phyloP scores from a whole-genome alignment of 306 rosid genomes.

The Comarum palustre region DNA sequence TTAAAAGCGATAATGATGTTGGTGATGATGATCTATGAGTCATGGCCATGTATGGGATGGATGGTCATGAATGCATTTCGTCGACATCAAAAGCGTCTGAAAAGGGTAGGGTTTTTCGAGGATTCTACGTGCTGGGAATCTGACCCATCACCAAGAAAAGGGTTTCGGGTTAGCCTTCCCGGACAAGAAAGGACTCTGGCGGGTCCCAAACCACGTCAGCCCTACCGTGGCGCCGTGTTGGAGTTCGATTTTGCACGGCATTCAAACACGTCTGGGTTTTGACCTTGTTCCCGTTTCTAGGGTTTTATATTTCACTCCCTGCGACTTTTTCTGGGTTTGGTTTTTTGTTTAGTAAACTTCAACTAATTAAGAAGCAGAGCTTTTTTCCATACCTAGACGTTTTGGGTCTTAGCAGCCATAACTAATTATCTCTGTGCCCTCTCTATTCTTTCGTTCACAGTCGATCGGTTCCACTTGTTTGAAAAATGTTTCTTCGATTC shows the following conservation, averaged over 20 bases:
- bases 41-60: not conserved
- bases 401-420: not conserved
- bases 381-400: not conserved
- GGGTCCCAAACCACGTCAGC: slow-evolving; percentile 64
- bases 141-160: not conserved
- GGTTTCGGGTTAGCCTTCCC: slow-evolving; percentile 25
- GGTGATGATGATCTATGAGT: not conserved
- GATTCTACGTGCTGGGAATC: not conserved
- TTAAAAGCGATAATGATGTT: not conserved
- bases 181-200: slow-evolving; percentile 28
- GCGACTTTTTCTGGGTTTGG: slow-evolving; percentile 1
- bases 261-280: slow-evolving; percentile 32
- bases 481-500: not conserved
- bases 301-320: not conserved
- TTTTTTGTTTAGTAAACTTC: not conserved
- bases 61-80: not conserved
- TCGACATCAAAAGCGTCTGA: slow-evolving; percentile 14
- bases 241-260: slow-evolving; percentile 45
- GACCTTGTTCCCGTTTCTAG: not conserved
- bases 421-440: not conserved
- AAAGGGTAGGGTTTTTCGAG: slow-evolving; percentile 18
- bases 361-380: not conserved
- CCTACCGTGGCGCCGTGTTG: slow-evolving; percentile 42
- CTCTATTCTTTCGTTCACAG: not conserved
- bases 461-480: not conserved